A percentile compares a stretch with the other conserved stretches of the same genome.
Evolutionary conservation across 139 green algal genomes (phyloP).

Genomic region (Chlorella sp.): DNA sequence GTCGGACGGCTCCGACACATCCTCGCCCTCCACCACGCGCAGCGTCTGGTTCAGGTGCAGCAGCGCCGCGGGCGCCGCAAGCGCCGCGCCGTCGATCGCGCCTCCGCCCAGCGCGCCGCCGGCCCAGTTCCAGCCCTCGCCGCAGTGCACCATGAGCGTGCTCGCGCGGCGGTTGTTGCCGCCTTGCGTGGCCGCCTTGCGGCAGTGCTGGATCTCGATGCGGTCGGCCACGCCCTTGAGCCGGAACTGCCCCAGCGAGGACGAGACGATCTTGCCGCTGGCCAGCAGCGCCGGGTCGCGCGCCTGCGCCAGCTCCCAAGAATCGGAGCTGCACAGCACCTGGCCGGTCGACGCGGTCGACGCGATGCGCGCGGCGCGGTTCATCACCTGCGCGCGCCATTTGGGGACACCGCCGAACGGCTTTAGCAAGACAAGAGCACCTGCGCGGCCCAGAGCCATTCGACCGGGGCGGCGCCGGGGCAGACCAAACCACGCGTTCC

Average conservation of each 20-base stretch:
- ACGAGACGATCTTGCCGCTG: not conserved
- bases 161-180: not conserved
- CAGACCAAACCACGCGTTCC: not conserved
- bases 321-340: slow-evolving; percentile 9
- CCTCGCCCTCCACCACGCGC: no score
- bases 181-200: not conserved
- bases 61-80: no score
- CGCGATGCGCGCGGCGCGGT: slow-evolving; percentile 30
- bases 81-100: no score
- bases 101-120: no score
- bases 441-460: not conserved
- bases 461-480: not conserved
- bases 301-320: not conserved
- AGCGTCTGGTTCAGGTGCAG: no score
- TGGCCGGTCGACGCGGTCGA: slow-evolving; percentile 16
- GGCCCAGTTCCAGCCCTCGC: not conserved
- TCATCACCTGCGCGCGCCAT: slow-evolving; percentile 17
- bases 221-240: not conserved
- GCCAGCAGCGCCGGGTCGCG: not conserved
- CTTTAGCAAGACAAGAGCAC: not conserved
- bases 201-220: slow-evolving; percentile 1
- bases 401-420: not conserved
- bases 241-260: not conserved
- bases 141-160: not conserved
- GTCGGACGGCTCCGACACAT: no score